phyloP scores from a whole-genome alignment of 495 filamentous ascomycete species.

The Hypomontagnella monticulosa region DNA sequence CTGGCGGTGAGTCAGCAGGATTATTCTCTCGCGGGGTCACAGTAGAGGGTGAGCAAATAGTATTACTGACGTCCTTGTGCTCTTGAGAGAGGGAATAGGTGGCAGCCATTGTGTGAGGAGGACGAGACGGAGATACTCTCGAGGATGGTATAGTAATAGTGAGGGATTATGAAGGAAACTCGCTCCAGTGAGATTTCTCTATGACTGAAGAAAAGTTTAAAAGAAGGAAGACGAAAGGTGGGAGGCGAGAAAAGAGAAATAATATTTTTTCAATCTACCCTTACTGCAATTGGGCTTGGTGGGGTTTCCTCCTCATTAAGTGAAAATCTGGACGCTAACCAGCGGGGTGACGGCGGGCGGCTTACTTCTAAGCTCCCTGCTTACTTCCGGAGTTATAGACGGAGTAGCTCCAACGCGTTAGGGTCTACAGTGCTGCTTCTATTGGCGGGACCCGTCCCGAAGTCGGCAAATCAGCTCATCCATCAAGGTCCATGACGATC shows the following conservation, averaged over 20 bases:
- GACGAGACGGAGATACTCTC: slow-evolving; percentile 8
- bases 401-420: slow-evolving; percentile 13
- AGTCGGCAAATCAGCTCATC: slow-evolving; percentile 36
- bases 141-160: not conserved
- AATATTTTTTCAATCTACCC: slow-evolving; percentile 21
- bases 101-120: slow-evolving; percentile 48
- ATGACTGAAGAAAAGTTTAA: not conserved
- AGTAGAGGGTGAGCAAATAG: slow-evolving; percentile 10
- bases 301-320: slow-evolving; percentile 35
- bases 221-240: slow-evolving; percentile 2
- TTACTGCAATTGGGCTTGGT: slow-evolving; percentile 26
- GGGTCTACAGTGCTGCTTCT: not conserved
- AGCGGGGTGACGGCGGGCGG: slow-evolving; percentile 30
- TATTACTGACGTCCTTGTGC: slow-evolving; percentile 81
- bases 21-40: slow-evolving; percentile 4
- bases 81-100: slow-evolving; percentile 87
- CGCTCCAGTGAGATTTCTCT: not conserved
- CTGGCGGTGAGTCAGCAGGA: slow-evolving; percentile 68
- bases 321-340: slow-evolving; percentile 7
- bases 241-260: slow-evolving; percentile 9
- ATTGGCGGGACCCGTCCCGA: slow-evolving; percentile 23
- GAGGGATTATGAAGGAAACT: not conserved
- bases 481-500: slow-evolving; percentile 29
- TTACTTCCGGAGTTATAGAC: slow-evolving; percentile 36
- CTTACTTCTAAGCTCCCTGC: slow-evolving; percentile 9